Evolutionary conservation across 805 yeast genomes (phyloP).

Genomic region (Candida tibetensis): DNA sequence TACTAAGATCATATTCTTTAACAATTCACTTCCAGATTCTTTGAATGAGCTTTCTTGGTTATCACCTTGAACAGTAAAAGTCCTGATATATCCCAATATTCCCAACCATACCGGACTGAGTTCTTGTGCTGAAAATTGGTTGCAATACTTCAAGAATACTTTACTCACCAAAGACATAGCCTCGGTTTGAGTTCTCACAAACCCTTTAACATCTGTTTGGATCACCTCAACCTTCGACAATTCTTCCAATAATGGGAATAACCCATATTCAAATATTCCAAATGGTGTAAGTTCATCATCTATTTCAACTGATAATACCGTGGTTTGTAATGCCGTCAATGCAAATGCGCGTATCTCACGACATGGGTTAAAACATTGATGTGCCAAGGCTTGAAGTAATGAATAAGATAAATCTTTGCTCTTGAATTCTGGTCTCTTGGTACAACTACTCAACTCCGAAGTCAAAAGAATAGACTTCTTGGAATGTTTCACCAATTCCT

Average conservation of each 20-base stretch:
- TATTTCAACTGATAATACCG: slow-evolving; percentile 42
- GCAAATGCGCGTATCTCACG: slow-evolving; percentile 70
- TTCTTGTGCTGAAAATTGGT: slow-evolving; percentile 22
- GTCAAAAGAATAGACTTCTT: slow-evolving; percentile 63
- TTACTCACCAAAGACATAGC: slow-evolving; percentile 68
- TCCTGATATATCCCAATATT: slow-evolving; percentile 31
- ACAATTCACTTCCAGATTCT: slow-evolving; percentile 36
- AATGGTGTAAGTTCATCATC: slow-evolving; percentile 43
- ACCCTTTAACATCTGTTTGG: slow-evolving; percentile 59
- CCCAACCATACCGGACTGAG: slow-evolving; percentile 32
- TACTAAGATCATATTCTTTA: slow-evolving; percentile 43
- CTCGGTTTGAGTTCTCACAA: slow-evolving; percentile 63
- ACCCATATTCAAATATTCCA: slow-evolving; percentile 66
- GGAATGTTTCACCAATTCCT: slow-evolving; percentile 49
- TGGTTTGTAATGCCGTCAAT: slow-evolving; percentile 53
- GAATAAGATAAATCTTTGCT: slow-evolving; percentile 49
- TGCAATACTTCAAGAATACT: slow-evolving; percentile 36
- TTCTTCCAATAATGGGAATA: slow-evolving; percentile 70
- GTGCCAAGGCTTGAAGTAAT: slow-evolving; percentile 76
- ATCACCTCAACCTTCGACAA: slow-evolving; percentile 61
- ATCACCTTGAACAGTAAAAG: slow-evolving; percentile 22
- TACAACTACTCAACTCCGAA: slow-evolving; percentile 41
- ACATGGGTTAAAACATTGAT: slow-evolving; percentile 88
- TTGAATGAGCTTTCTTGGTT: slow-evolving; percentile 14
- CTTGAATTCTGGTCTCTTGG: slow-evolving; percentile 32